phyloP scores from a whole-genome alignment of 2,329 filamentous ascomycete species.

The Clarireedia sp. region DNA sequence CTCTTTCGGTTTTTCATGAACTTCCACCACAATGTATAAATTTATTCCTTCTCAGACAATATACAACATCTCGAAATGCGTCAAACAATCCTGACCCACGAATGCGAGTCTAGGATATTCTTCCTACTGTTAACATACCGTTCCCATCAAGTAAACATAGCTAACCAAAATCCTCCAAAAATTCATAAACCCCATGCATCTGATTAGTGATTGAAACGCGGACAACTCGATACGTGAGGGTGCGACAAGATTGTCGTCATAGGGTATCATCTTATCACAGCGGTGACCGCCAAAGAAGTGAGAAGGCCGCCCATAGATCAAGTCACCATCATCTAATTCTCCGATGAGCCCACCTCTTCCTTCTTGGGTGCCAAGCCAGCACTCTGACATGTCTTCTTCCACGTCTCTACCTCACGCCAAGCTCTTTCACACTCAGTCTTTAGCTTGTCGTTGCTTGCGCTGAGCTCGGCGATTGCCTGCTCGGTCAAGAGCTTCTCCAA shows the following conservation, averaged over 20 bases:
- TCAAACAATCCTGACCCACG: neutral
- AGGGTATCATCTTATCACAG: conserved; percentile 27
- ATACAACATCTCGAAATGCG: neutral
- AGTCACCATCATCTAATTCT: conserved; percentile 24
- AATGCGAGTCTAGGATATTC: neutral
- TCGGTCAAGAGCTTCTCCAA: conserved; percentile 84
- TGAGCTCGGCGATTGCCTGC: conserved; percentile 82
- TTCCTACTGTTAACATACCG: neutral
- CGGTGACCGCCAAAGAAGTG: conserved; percentile 18
- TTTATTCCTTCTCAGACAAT: neutral
- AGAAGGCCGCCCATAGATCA: conserved; percentile 22
- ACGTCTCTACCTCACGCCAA: conserved; percentile 69
- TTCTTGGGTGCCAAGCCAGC: conserved; percentile 46
- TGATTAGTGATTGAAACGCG: conserved; percentile 10
- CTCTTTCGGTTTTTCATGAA: no score
- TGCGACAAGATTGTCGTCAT: conserved; percentile 20
- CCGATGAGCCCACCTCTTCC: conserved; percentile 30
- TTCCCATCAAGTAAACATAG: conserved; percentile 2
- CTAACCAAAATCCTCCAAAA: conserved; percentile 6
- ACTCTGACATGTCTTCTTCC: conserved; percentile 62
- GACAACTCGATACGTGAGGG: conserved; percentile 25
- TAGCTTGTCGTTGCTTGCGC: conserved; percentile 77
- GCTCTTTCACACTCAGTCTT: conserved; percentile 72
- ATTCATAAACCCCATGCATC: neutral
- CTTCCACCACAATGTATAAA: no score